Percentiles rank a stretch among this genome's conserved stretches.
Evolutionary conservation across 768 basidiomycete species (phyloP).

Genomic region (Rhodosporidiobolus odoratus): DNA sequence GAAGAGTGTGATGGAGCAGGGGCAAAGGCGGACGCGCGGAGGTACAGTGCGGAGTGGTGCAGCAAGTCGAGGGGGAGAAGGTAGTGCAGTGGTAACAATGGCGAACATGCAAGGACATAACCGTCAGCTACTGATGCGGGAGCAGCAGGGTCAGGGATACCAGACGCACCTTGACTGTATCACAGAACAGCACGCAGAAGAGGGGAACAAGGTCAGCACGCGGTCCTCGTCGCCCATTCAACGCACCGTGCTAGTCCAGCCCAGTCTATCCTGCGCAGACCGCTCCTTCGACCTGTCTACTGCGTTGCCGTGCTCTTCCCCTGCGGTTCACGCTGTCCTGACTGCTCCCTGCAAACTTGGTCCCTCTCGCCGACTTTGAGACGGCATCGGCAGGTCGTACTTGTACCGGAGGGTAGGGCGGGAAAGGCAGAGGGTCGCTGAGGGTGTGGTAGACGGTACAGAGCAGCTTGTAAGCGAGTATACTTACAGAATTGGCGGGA

Average conservation of each 20-base stretch:
- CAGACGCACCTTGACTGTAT: slow-evolving; percentile 22
- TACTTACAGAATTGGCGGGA: slow-evolving; percentile 4
- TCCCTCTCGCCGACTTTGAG: no score
- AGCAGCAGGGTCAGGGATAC: not conserved
- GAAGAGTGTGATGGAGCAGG: not conserved
- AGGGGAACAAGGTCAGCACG: not conserved
- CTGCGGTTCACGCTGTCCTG: not conserved
- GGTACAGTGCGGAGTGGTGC: not conserved
- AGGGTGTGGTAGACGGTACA: not conserved
- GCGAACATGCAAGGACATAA: not conserved
- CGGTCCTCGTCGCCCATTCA: no score
- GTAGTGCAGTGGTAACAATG: not conserved
- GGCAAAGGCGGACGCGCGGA: not conserved
- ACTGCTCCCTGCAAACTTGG: not conserved
- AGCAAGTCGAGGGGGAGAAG: not conserved
- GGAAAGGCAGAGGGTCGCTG: not conserved
- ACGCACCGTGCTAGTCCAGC: not conserved
- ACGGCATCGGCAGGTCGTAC: not conserved
- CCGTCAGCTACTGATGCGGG: not conserved
- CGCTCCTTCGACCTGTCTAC: not conserved
- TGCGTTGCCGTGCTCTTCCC: not conserved
- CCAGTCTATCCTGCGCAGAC: not conserved
- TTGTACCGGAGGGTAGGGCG: not conserved
- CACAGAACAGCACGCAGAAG: not conserved
- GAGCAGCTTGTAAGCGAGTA: not conserved